Conservation (phyloP, 768 basidiomycete species). For the Auricularia heimuer region DNA sequence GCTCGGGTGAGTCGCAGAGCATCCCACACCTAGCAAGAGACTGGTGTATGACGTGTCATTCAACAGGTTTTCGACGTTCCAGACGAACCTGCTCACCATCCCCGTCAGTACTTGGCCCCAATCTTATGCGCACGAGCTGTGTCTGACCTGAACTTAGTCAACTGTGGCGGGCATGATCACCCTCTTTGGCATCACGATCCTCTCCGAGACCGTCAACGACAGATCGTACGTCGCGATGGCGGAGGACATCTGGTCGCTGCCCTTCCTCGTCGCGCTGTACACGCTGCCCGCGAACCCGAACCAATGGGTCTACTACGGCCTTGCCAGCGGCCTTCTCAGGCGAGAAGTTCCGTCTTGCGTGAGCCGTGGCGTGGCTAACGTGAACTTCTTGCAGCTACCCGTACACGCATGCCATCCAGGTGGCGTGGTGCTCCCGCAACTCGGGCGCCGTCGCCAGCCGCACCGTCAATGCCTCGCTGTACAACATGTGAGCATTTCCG, state of each 20-base stretch:
- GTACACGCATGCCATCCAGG: slow-evolving; percentile 40
- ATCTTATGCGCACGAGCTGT: too few species aligned
- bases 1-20: slow-evolving; percentile 27
- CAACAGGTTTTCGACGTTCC: slow-evolving; percentile 40
- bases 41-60: neutral
- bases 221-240: slow-evolving; percentile 43
- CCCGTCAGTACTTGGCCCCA: slow-evolving; percentile 30
- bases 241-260: slow-evolving; percentile 52
- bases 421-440: slow-evolving; percentile 49
- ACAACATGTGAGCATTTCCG: slow-evolving; percentile 17
- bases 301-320: slow-evolving; percentile 44
- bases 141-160: neutral
- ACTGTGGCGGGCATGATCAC: slow-evolving; percentile 36
- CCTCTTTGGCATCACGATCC: slow-evolving; percentile 33
- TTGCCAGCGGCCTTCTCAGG: neutral
- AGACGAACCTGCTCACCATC: slow-evolving; percentile 53
- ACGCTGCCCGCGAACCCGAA: slow-evolving; percentile 39
- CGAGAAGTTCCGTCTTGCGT: neutral
- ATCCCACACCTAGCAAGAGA: neutral
- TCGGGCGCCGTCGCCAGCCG: slow-evolving; percentile 49
- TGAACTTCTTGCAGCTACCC: slow-evolving; percentile 47
- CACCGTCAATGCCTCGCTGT: slow-evolving; percentile 41
- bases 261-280: slow-evolving; percentile 47
- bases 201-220: slow-evolving; percentile 48
- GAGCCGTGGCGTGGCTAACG: slow-evolving; percentile 8